Base-by-base conservation (phyloP, 345 rosid genomes). In the Erodium maritimum region DNA sequence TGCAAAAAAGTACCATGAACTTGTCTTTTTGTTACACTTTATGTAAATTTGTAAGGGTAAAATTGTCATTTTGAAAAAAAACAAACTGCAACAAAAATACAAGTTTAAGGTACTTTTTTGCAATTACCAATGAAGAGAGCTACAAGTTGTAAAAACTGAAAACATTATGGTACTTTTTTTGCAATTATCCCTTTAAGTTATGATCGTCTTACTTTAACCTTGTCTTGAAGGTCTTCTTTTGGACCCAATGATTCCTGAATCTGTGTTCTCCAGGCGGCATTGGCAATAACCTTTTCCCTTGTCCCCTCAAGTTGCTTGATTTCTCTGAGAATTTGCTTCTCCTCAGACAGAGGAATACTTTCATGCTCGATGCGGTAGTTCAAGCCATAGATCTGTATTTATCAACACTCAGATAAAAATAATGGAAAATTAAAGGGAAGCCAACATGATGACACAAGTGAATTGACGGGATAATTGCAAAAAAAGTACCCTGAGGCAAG, bases 231-330 rank as follows among this genome's bases (percentile, higher is more conserved):
- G 60, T 67, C 82, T 63, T 94, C 96, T 71, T 82, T 87, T 53
- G 79, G 90, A 63, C 99, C 99, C 79, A 90, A 24, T 22, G 94
- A 79, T 52, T 87, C 95, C 85, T 89, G 86, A 65, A 94, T 81
- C 69, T 90, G 82, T 17, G 91, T 79, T 76, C 84, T 84, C 79
- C 76, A 45, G 13, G 88, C 95, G 58, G 74, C 88, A 80, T 90
- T 82, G 46, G 90, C 87, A 71, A 87, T 79, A 68, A 94, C 99
- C 64, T 81, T 82, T 19, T 82, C 91, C 79, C 99, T 81, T 37
- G 99, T 94, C 46, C 85, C 90, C 72, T 90, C 97, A 54, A 94
- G 88, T 73, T 68, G 96, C 72, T 82, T 87, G 67, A 94, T 81
- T 74, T 94, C 97, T 77, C 77, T 83, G 37, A 94, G 87, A 52